Base-by-base conservation (phyloP, 441 rosid genomes). In the Breynia disticha region DNA sequence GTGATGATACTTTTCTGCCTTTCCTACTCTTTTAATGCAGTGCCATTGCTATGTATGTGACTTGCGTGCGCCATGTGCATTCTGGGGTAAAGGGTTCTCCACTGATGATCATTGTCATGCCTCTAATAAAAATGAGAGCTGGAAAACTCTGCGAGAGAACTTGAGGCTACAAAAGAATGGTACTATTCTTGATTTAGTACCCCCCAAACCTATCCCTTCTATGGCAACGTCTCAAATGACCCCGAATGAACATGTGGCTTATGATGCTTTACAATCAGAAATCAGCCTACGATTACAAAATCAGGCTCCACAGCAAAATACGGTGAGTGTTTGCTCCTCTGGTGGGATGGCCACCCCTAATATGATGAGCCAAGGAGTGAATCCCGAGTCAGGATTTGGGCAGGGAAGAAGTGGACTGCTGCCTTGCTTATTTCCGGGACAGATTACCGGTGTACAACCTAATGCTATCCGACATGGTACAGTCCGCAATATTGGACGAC, bases 41-140 rank as follows among this genome's bases (percentile, higher is more conserved):
- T 91, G 96, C 64, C 90, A 91, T 60, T 87, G 95, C 61, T 91
- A 80, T 61, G 96, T 91, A 43, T 91, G 96, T 15, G 98, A 91
- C 71, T 68, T 67, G 16, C 76, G 50, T 56, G 96, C 90, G 19
- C 98, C 96, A 42, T 91, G 96, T 69, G 16, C 46, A 0, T 63
- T 65, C 57, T 91, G 98, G 98, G 75, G 76, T 60, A 55, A 66
- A 6, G 83, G 89, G 39, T 12, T 39, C 42, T 69, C 65, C 19
- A 55, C 7, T 18, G 14, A 24, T 35, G 79, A 86, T 60, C 98
- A 91, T 63, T 91, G 98, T 55, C 87, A 87, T 69, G 98, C 98
- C 57, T 83, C 82, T 16, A 82, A 87, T 56, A 80, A 80, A 71
- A 79, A 64, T 20, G 80, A 67, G 55, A 54, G 15, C 17, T 91